A percentile compares a stretch with the other conserved stretches of the same genome.
phyloP scores from a whole-genome alignment of 768 basidiomycete genomes.

The Tricholoma sp. region DNA sequence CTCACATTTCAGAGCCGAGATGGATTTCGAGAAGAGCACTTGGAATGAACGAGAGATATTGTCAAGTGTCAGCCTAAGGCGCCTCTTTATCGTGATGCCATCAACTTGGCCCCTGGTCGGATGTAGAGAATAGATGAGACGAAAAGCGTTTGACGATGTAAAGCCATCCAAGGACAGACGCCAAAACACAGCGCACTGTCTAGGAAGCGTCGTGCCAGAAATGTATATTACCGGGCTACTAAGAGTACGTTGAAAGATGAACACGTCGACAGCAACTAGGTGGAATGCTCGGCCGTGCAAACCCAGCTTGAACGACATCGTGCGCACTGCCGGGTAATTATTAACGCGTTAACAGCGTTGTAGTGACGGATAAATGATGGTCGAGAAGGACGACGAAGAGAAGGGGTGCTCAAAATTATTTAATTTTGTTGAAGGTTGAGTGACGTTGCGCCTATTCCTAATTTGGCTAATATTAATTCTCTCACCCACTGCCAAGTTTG shows the following conservation, averaged over 20 bases:
- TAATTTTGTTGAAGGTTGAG: background rate
- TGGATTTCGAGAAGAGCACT: too few relatives aligned
- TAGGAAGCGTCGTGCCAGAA: too few relatives aligned
- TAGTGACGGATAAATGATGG: background rate
- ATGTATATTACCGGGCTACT: background rate
- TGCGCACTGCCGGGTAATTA: background rate
- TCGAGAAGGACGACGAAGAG: background rate
- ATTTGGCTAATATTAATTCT: constrained; percentile 1
- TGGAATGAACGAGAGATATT: background rate
- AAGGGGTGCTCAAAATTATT: background rate
- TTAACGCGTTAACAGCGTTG: background rate
- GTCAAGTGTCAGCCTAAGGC: background rate
- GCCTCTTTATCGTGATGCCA: background rate
- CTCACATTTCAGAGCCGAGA: too few relatives aligned
- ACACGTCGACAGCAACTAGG: too few relatives aligned
- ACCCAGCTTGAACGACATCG: too few relatives aligned
- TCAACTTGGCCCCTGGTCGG: background rate
- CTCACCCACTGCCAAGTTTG: background rate
- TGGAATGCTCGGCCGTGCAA: too few relatives aligned
- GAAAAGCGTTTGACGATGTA: background rate
- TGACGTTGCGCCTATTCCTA: background rate
- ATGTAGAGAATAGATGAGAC: background rate
- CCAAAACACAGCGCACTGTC: too few relatives aligned
- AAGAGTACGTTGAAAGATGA: background rate
- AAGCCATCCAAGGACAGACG: too few relatives aligned